Evolutionary conservation across 2,329 filamentous ascomycete genomes (phyloP).

Genomic region (Ambrosiella xylebori): DNA sequence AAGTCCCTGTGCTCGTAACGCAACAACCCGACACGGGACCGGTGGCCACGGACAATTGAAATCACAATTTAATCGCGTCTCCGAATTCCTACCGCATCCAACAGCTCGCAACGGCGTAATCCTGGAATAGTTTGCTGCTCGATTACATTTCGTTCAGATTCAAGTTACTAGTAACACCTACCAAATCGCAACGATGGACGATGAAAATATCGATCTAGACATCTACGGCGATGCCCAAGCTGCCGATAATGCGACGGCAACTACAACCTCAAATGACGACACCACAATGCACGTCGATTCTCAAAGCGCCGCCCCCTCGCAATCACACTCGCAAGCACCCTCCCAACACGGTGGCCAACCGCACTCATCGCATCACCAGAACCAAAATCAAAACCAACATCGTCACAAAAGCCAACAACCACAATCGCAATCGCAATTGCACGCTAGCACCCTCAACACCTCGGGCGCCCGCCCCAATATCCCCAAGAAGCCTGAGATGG

Average conservation of each 20-base stretch:
- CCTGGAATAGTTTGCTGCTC: no score
- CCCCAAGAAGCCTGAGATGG: slow-evolving; percentile 24
- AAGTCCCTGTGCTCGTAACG: no score
- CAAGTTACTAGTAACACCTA: not conserved
- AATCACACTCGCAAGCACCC: no score
- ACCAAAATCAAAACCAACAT: no score
- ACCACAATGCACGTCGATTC: slow-evolving; percentile 6
- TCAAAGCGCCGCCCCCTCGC: not conserved
- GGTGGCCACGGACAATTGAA: no score
- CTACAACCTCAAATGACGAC: slow-evolving; percentile 11
- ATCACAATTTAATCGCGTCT: not conserved
- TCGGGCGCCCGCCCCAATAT: slow-evolving; percentile 24
- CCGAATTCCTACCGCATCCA: not conserved
- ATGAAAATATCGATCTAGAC: slow-evolving; percentile 57
- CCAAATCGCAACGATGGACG: slow-evolving; percentile 36
- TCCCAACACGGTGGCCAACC: no score
- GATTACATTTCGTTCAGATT: no score
- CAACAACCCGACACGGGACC: no score
- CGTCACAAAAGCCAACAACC: no score
- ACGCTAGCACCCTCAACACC: slow-evolving; percentile 22
- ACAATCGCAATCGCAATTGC: slow-evolving; percentile 15
- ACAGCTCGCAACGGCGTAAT: not conserved
- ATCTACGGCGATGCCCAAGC: slow-evolving; percentile 43
- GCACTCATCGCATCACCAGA: no score
- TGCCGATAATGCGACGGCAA: slow-evolving; percentile 20